Evolutionary conservation across 352 stramenopile genomes (phyloP).

Genomic region (Globisporangium viniferum): DNA sequence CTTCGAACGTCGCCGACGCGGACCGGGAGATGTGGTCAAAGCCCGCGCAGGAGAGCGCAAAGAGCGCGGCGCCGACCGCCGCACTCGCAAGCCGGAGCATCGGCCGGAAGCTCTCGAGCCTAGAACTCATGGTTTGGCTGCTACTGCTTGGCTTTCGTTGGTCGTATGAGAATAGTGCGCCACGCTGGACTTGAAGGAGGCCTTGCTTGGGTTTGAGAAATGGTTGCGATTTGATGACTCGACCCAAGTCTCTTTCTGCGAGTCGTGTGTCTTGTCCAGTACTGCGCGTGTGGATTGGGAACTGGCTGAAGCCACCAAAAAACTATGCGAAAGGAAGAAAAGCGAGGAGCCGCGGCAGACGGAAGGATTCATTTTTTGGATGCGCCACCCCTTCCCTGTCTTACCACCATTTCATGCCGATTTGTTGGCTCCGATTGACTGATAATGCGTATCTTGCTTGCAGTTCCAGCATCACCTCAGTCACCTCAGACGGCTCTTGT

Average conservation of each 20-base stretch:
- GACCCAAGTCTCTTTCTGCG: neutral
- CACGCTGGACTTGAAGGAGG: no score
- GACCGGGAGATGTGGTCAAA: conserved; percentile 46
- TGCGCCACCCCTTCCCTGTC: neutral
- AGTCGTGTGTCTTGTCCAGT: neutral
- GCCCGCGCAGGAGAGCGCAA: conserved; percentile 42
- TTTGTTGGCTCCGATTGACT: neutral
- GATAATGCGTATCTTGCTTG: neutral
- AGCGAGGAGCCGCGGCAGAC: neutral
- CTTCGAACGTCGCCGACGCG: conserved; percentile 26
- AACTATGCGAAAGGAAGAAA: neutral
- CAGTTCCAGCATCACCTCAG: no score
- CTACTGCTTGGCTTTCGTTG: neutral
- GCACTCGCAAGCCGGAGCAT: conserved; percentile 40
- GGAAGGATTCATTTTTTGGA: neutral
- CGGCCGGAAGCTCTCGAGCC: conserved; percentile 21
- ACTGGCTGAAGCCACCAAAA: neutral
- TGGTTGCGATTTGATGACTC: neutral
- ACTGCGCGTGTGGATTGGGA: neutral
- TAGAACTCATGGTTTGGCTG: neutral
- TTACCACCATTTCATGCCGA: neutral
- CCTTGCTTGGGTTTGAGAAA: neutral
- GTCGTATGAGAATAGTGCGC: neutral
- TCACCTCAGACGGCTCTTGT: neutral
- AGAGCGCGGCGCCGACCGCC: conserved; percentile 29